Evolutionary conservation across 1,139 yeast species (phyloP).

Genomic region (Pichia sp.): DNA sequence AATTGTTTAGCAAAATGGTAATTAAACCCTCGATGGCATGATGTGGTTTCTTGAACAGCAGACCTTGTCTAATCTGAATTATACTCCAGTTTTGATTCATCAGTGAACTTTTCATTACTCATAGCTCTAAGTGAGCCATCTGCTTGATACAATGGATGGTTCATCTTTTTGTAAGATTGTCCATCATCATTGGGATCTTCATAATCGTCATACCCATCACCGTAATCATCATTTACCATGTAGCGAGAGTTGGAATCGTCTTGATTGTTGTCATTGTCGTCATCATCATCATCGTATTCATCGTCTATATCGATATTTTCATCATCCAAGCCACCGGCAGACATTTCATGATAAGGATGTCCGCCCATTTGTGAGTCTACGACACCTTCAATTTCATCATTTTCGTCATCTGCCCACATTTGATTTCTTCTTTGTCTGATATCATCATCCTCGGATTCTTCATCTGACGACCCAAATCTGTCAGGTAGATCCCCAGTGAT

Average conservation of each 20-base stretch:
- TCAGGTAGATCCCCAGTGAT: constrained; percentile 59
- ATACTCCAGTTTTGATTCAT: constrained; percentile 20
- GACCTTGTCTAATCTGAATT: background rate
- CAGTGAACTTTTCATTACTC: constrained; percentile 20
- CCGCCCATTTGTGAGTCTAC: constrained; percentile 29
- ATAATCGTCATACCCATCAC: constrained; percentile 52
- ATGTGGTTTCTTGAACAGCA: background rate
- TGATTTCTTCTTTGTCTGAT: constrained; percentile 24
- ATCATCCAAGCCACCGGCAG: constrained; percentile 26
- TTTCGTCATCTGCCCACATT: constrained; percentile 15
- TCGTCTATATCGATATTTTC: constrained; percentile 20
- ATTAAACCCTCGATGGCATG: background rate
- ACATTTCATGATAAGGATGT: constrained; percentile 32
- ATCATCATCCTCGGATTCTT: constrained; percentile 50
- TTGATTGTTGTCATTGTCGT: constrained; percentile 22
- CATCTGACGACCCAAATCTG: constrained; percentile 49
- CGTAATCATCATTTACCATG: constrained; percentile 23
- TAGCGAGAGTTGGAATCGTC: background rate
- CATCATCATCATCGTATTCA: constrained; percentile 48
- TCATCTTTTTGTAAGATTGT: constrained; percentile 59
- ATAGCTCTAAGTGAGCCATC: constrained; percentile 30
- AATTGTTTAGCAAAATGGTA: background rate
- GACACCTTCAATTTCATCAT: constrained; percentile 14
- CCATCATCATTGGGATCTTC: constrained; percentile 83
- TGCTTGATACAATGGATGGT: constrained; percentile 51